Evolutionary conservation across 1,139 yeast species (phyloP), one percentile per base, ranked within the genome.

Genomic region (Hemisphaericaspora lyxosophila): DNA sequence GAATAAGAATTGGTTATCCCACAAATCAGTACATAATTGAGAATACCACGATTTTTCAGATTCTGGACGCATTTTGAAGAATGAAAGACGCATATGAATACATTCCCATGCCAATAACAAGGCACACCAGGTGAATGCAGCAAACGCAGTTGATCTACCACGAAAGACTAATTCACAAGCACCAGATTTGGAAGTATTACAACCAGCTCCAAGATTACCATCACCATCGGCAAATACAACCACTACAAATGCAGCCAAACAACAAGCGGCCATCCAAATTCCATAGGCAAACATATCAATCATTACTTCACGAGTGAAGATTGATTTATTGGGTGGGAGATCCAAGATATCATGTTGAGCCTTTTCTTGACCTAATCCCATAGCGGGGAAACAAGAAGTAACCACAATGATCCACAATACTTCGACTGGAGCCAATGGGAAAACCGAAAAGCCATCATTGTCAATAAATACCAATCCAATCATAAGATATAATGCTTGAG

Each of bases 121-220:
- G 4, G 95, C 85, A 65, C 94, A 79, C 96, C 96, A 89, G 1
- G 96, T 88, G 83, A 89, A 82, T 5, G 82, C 80, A 3, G 85
- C 87, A 65, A 89, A 89, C 0, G 94, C 75, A 4, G 86, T 78
- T 2, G 96, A 80, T 57, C 97, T 79, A 3, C 92, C 90, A 52
- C 78, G 70, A 66, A 82, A 87, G 5, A 89, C 96, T 47, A 73
- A 65, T 34, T 64, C 55, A 64, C 96, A 89, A 7, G 40, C 24
- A 33, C 48, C 43, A 5, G 57, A 50, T 27, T 43, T 42, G 5
- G 51, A 40, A 2, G 50, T 34, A 39, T 88, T 87, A 67, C 96
- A 87, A 46, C 72, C 62, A 25, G 44, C 41, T 17, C 95, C 96
- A 37, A 87, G 70, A 26, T 80, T 56, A 15, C 92, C 95, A 47